Evolutionary conservation across 2,329 filamentous ascomycete species (phyloP), one percentile per base, ranked within the genome.

Genomic region (Calonectria leucothoes): DNA sequence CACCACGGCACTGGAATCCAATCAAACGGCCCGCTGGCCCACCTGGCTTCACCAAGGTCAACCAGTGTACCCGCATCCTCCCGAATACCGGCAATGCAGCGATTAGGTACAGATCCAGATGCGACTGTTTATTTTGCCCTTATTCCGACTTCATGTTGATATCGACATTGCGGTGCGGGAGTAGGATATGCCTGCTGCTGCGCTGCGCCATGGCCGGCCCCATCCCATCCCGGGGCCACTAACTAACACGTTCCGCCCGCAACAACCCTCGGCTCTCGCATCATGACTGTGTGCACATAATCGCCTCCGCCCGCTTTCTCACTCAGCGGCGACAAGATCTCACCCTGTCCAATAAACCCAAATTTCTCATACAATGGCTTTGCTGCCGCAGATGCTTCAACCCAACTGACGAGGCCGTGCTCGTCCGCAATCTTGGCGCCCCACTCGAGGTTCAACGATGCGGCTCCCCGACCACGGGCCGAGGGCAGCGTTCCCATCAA

Each of bases 1-100:
- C 49, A 45, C 51, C 65, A 27, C 49, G n/a, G 27, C 31, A 23
- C 55, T 61, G 55, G 55, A 68, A 68, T 59, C 66, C 66, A 68
- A 68, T 68, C 66, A 68, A 4, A 35, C 66, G 37, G 17, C 39
- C 10, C 52, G 37, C 20, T 33, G 59, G 59, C 59, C 59, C 59
- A 48, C 59, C 25, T 37, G 55, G 25, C 14, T 48, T 48, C 59
- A 64, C 25, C 59, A 48, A 25, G 55, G 49, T 57, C 42, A 25
- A 55, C 33, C 20, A 57, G 15, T 37, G 33, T 42, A 61, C 39
- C 66, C 66, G 66, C 66, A 51, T 61, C 45, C 39, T 69, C 39
- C 66, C 66, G 66, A 69, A 4, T 11, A 31, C 20, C 52, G 6
- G 39, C 37, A 37, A 61, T 14, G 33, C 55, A 15, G 35, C 33